Conservation (phyloP, 192 early-diverging fungal species). For the Phlyctochytrium planicorne region DNA sequence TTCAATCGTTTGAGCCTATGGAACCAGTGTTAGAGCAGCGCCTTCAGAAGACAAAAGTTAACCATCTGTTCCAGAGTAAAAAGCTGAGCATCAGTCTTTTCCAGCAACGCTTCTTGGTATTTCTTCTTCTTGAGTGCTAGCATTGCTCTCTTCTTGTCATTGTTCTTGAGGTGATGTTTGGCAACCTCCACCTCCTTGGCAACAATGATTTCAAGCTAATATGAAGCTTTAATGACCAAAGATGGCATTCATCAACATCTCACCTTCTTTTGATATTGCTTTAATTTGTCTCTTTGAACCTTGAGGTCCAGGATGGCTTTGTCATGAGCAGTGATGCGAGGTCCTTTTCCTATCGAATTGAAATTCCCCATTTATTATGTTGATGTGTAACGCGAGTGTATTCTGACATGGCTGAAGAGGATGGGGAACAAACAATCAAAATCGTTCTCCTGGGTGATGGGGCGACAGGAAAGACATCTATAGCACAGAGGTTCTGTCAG, state of each 20-base stretch:
- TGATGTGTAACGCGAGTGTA: too few species aligned
- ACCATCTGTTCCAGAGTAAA: slow-evolving; percentile 88
- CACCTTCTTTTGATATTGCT: slow-evolving; percentile 89
- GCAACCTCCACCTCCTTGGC: slow-evolving; percentile 80
- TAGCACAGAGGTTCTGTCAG: slow-evolving; percentile 19
- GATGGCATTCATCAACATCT: background rate
- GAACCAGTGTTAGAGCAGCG: background rate
- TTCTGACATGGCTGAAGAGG: background rate
- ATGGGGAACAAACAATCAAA: slow-evolving; percentile 10
- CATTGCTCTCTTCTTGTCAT: slow-evolving; percentile 79
- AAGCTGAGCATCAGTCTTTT: slow-evolving; percentile 84
- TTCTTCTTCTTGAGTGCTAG: slow-evolving; percentile 94
- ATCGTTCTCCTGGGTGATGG: slow-evolving; percentile 38
- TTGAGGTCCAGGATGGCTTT: slow-evolving; percentile 94
- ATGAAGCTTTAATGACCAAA: slow-evolving; percentile 27
- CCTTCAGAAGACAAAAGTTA: slow-evolving; percentile 9
- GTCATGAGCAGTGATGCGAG: slow-evolving; percentile 83
- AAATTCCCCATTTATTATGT: too few species aligned
- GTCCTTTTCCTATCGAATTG: slow-evolving; percentile 3
- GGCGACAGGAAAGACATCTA: slow-evolving; percentile 35
- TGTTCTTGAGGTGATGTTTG: slow-evolving; percentile 67
- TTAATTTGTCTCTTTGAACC: slow-evolving; percentile 91
- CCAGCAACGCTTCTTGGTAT: slow-evolving; percentile 86
- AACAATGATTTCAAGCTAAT: slow-evolving; percentile 69
- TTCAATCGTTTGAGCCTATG: slow-evolving; percentile 75